Conservation (phyloP, 495 filamentous ascomycete species). For the Tuber brumale region DNA sequence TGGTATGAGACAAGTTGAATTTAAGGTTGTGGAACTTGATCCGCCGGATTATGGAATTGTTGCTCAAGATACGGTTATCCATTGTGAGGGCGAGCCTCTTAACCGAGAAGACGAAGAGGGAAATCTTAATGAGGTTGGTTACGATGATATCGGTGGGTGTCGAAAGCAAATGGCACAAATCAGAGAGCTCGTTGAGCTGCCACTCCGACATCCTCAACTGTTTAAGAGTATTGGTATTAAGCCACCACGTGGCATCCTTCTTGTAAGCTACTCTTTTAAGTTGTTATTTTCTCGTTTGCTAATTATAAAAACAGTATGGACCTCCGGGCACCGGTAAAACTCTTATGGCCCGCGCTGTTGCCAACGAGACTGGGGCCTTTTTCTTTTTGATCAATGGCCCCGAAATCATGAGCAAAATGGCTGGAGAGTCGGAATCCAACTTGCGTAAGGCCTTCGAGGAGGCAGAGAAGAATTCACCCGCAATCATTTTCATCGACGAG, state of each 20-base stretch:
- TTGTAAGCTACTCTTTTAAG: conserved; percentile 44
- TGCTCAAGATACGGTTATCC: conserved; percentile 95
- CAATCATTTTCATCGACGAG: conserved; percentile 99
- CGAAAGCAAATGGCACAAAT: conserved; percentile 99
- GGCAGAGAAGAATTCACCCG: conserved; percentile 98
- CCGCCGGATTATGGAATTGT: conserved; percentile 97
- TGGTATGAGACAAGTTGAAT: conserved; percentile 97
- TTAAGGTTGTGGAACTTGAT: conserved; percentile 98
- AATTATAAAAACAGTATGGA: conserved; percentile 54
- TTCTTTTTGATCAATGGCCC: conserved; percentile 98
- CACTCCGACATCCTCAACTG: conserved; percentile 89
- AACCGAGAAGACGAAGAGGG: conserved; percentile 98
- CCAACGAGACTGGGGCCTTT: conserved; percentile 97
- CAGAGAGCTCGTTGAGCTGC: conserved; percentile 94
- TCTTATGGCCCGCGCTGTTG: conserved; percentile 95
- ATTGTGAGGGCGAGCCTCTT: conserved; percentile 97
- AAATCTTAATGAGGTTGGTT: conserved; percentile 97
- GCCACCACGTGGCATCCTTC: conserved; percentile 94
- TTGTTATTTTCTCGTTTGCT: background rate
- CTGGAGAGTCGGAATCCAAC: conserved; percentile 96
- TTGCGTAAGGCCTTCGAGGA: conserved; percentile 96
- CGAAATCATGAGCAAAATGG: conserved; percentile 99
- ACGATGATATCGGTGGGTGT: conserved; percentile 98
- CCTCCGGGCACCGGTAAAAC: conserved; percentile 99
- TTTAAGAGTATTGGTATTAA: conserved; percentile 99